Evolutionary conservation across 345 rosid genomes (phyloP).

Genomic region (Xanthoceras sorbifolium): DNA sequence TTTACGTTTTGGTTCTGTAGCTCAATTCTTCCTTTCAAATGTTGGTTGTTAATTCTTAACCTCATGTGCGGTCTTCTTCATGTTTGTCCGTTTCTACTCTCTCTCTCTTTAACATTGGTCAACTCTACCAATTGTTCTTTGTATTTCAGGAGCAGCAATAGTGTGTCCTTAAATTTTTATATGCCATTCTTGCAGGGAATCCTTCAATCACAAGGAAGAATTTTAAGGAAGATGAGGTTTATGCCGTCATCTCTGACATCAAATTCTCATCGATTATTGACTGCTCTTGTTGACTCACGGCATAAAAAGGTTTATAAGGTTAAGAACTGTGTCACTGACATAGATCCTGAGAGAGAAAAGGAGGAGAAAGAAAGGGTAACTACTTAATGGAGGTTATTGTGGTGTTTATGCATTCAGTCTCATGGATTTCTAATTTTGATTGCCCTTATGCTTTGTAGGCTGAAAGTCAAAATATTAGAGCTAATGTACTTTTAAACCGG

Average conservation of each 20-base stretch:
- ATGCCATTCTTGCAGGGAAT: conserved; percentile 64
- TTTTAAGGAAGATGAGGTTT: conserved; percentile 87
- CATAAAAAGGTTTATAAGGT: conserved; percentile 87
- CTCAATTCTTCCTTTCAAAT: neutral
- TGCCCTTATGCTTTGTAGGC: conserved; percentile 53
- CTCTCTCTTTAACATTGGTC: neutral
- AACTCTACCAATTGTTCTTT: neutral
- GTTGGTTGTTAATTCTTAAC: conserved; percentile 3
- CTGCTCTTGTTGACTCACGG: conserved; percentile 94
- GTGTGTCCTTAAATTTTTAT: conserved; percentile 10
- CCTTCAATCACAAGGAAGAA: conserved; percentile 99
- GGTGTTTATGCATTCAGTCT: neutral
- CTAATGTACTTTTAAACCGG: conserved; percentile 80
- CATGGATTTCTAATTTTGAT: conserved; percentile 6
- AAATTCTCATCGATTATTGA: conserved; percentile 87
- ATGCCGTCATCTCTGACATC: conserved; percentile 94
- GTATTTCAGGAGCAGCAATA: neutral
- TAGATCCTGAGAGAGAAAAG: conserved; percentile 98
- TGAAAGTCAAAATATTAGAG: conserved; percentile 89
- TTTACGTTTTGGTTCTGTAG: conserved; percentile 11
- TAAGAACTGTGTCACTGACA: conserved; percentile 94
- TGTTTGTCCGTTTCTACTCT: conserved; percentile 12
- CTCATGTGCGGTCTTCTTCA: conserved; percentile 1
- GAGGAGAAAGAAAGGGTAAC: conserved; percentile 95
- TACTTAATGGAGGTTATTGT: conserved; percentile 21